A percentile compares a stretch with the other conserved stretches of the same genome.
Conservation (phyloP, 169 alveolate species). For the Neospora caninum region DNA sequence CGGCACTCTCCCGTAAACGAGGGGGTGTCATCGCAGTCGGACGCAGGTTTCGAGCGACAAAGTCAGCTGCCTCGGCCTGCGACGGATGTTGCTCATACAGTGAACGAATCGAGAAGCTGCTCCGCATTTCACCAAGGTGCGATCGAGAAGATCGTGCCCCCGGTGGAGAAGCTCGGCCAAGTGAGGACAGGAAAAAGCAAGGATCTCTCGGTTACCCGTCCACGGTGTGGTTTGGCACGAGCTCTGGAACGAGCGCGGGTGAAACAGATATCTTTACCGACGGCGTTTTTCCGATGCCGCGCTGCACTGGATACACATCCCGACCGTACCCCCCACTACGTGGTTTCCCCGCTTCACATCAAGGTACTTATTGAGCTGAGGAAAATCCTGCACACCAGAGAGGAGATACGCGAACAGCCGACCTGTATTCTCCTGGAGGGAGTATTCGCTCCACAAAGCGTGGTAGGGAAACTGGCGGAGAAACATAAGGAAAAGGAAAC, state of each 20-base stretch:
- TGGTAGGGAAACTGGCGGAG: background rate
- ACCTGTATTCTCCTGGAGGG: conserved; percentile 4
- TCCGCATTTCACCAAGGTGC: background rate
- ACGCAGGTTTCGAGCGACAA: background rate
- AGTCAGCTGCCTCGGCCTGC: background rate
- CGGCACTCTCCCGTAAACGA: background rate
- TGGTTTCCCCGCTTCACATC: conserved; percentile 1
- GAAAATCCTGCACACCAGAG: background rate
- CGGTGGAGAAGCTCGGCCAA: background rate
- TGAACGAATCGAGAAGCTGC: background rate
- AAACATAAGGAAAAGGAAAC: background rate
- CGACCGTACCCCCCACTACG: background rate
- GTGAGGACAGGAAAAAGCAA: background rate
- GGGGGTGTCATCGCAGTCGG: background rate
- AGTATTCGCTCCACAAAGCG: background rate
- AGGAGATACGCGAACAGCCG: conserved; percentile 21
- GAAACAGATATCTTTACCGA: background rate
- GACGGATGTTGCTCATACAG: background rate
- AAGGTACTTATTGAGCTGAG: background rate
- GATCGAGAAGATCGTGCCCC: background rate
- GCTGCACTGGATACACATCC: conserved; percentile 28
- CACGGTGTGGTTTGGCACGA: background rate
- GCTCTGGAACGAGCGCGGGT: background rate
- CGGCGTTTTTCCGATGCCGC: conserved; percentile 13
- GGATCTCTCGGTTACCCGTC: background rate